A percentile compares a stretch with the other conserved stretches of the same genome.
phyloP scores from a whole-genome alignment of 148 eudicot species.

The Limonium bicolor region DNA sequence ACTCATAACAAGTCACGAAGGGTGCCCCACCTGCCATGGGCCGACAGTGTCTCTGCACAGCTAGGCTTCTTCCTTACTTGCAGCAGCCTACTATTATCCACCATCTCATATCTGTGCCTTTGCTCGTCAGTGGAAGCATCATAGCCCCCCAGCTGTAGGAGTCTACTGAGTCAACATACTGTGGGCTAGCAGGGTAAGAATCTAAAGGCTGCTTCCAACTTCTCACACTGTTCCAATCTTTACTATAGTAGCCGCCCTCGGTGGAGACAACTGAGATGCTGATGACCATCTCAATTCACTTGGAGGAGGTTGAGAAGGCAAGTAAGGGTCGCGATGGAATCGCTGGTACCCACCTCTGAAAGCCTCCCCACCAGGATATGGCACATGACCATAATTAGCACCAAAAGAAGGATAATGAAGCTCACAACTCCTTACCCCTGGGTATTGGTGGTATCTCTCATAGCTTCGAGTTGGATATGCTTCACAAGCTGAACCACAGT shows the following conservation, averaged over 20 bases:
- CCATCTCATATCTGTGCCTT: conserved; percentile 18
- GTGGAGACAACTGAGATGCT: conserved; percentile 32
- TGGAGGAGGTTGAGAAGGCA: conserved; percentile 25
- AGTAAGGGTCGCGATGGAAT: conserved; percentile 11
- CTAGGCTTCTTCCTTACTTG: conserved; percentile 28
- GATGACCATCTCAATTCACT: conserved; percentile 35
- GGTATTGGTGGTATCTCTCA: conserved; percentile 6
- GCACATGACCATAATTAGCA: conserved; percentile 16
- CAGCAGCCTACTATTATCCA: conserved; percentile 14
- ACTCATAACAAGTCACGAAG: conserved; percentile 33
- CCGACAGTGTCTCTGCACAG: conserved; percentile 26
- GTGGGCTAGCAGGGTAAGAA: conserved; percentile 23
- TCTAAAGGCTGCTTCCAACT: conserved; percentile 13
- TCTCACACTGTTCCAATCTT: conserved; percentile 9
- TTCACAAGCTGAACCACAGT: conserved; percentile 23
- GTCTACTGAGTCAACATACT: conserved; percentile 14
- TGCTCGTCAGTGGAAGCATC: conserved; percentile 25
- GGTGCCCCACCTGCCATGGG: conserved; percentile 72
- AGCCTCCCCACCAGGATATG: conserved; percentile 45
- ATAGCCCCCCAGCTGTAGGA: conserved; percentile 15
- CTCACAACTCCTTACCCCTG: no score
- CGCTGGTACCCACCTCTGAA: conserved; percentile 16
- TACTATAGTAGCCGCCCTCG: conserved; percentile 10
- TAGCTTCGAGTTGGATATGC: conserved; percentile 16
- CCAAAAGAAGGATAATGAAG: no score